Evolutionary conservation across 352 stramenopile species (phyloP), one percentile per base, ranked within the genome.

Genomic region (Poterioochromonas sp.): DNA sequence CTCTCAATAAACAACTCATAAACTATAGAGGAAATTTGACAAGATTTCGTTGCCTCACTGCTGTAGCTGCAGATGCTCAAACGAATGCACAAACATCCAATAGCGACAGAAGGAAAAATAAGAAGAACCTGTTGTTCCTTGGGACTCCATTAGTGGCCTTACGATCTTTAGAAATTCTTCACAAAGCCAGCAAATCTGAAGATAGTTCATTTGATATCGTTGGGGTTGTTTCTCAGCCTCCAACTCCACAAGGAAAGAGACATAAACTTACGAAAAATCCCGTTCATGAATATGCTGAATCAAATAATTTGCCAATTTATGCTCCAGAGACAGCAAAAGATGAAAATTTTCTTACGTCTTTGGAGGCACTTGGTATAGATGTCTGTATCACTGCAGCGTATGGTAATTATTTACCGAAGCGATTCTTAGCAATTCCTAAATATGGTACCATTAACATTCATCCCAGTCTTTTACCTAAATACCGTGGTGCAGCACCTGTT

Each of bases 371-470:
- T 2, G 79, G 84, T 58, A 87, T 87, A 34, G 89, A 94, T 83
- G 80, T 94, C 35, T 94, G 87, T 79, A 88, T 94, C 64, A 94
- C 89, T 0, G 89, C 89, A 20, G 89, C 89, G 0, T 94, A 93
- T 81, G 89, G 89, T 8, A 53, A 80, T n/a, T 80, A 69, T 37
- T 62, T 80, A 51, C 73, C 77, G 26, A 79, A 49, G 22, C 47
- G 34, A 47, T 80, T 80, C 65, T 40, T 80, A 3, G 26, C 22
- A 2, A 60, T 74, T 40, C 73, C 78, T 12, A 63, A 64, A 43
- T 80, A 78, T 58, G 88, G 88, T 29, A 94, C 88, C 1, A 82
- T 92, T 43, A 94, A 94, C 77, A 90, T 93, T 49, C 88, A 94
- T 84, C 88, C 89, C n/a, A 88, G 81, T 79, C 83, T 94, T 43